These are phyloP conservation scores for Starmerella riodocensis DNA, from an alignment of 805 yeast genomes.

Conservation along the genomic window DNA sequence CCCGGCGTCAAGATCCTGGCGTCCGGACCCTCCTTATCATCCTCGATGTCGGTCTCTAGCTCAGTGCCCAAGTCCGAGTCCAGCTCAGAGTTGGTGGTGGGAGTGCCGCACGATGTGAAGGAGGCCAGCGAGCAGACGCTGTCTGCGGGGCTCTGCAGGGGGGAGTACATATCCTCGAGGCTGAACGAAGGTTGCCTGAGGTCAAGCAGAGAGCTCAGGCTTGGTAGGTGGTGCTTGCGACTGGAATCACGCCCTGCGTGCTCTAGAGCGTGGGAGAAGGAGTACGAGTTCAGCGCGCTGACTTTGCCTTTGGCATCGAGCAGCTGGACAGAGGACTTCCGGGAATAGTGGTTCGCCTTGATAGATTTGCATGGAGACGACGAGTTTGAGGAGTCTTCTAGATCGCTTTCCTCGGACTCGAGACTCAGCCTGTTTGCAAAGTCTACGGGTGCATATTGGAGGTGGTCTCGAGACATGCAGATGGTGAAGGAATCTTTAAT, in stretches of 20 bases:
- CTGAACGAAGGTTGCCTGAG: not conserved
- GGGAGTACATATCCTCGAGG: not conserved
- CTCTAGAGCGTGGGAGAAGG: not conserved
- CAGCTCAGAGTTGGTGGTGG: conserved; percentile 11
- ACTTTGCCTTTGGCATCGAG: not conserved
- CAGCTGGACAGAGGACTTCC: too few species aligned
- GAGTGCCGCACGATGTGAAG: not conserved
- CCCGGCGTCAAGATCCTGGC: not conserved
- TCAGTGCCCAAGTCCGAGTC: conserved; percentile 10
- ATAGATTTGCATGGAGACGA: conserved; percentile 2
- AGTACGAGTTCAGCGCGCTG: not conserved
- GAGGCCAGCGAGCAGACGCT: conserved; percentile 1
- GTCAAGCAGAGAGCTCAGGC: not conserved
- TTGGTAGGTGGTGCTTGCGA: not conserved
- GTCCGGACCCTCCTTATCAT: not conserved
- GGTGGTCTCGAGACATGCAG: not conserved
- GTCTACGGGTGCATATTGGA: not conserved
- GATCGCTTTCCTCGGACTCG: conserved; percentile 1
- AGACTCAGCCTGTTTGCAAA: conserved; percentile 1
- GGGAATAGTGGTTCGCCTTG: not conserved
- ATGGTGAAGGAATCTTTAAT: not conserved
- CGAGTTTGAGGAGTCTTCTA: not conserved
- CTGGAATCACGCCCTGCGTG: not conserved
- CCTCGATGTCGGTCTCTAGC: conserved; percentile 6
- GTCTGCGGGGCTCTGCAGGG: conserved; percentile 6